Evolutionary conservation across 2,329 filamentous ascomycete species (phyloP), one percentile per base, ranked within the genome.

Genomic region (Chaetomiaceae sp.): DNA sequence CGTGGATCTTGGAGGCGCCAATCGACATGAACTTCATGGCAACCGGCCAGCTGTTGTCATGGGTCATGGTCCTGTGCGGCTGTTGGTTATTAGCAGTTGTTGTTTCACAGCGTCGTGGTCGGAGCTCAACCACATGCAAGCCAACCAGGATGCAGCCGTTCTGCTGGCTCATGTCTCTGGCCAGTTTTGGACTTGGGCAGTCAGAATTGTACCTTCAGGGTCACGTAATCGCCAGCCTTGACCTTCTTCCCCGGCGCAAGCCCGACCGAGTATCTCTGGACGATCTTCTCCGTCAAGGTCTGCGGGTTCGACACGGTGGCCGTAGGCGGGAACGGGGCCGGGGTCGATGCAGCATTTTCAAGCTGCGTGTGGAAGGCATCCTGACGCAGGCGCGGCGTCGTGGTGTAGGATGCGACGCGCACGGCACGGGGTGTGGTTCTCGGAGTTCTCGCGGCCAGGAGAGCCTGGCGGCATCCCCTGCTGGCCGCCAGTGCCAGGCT

Each of bases 261-360:
- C 9, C 84, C 88, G n/a, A 90, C 76, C 0, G 89, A 79, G 68
- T 95, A 85, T 14, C 77, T 72, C 67, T 96, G 91, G 0, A 96
- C 85, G 53, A 96, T 96, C 75, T 96, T 96, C 68, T 96, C 91
- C 3, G 88, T 93, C 45, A 96, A 70, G 3, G 88, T 96, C 69
- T 96, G 90, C 0, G 87, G 79, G 2, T 49, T 57, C 14, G 46
- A 38, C n/a, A n/a, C n/a, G 5, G 55, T 47, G 13, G 58, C 37
- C 42, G 66, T 61, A 59, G 73, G 70, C 47, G 74, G 66, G 27
- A 78, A 73, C 37, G 76, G 74, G 48, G 83, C 74, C 53, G 86
- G 74, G 40, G 77, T 70, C 4, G 81, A 72, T 4, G 70, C 53
- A 2, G 77, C 68, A 56, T 78, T 78, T 53, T 85, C 77, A 50